A percentile compares a stretch with the other conserved stretches of the same genome.
These are phyloP conservation scores for Vitis rotundifolia DNA, from an alignment of 164 flowering plant species.

Conservation along the genomic window DNA sequence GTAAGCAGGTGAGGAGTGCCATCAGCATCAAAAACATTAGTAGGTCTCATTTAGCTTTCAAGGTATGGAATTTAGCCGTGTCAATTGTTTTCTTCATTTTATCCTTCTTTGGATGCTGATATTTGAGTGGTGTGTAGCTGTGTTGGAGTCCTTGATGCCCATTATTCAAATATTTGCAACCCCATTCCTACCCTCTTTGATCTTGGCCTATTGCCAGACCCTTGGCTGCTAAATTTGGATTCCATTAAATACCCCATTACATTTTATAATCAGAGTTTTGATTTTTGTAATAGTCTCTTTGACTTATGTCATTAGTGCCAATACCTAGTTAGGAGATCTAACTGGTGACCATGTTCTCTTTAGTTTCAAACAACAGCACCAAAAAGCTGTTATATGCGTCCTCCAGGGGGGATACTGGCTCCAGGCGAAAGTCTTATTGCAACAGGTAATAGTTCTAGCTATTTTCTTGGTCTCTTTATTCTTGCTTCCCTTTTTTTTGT, in stretches of 20 bases:
- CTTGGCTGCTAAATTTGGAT: too few relatives aligned
- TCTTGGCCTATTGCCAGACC: too few relatives aligned
- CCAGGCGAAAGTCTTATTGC: constrained; percentile 50
- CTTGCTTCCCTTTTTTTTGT: constrained; percentile 1
- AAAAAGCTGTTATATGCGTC: constrained; percentile 55
- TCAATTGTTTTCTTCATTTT: not conserved
- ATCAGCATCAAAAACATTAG: constrained; percentile 50
- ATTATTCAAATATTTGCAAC: too few relatives aligned
- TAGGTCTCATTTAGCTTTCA: constrained; percentile 63
- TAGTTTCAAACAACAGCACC: constrained; percentile 72
- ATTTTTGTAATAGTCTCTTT: too few relatives aligned
- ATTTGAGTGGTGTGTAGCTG: not conserved
- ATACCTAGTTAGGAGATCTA: not conserved
- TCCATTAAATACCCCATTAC: too few relatives aligned
- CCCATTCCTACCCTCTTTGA: too few relatives aligned
- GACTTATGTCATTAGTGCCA: not conserved
- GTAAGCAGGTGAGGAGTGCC: constrained; percentile 64
- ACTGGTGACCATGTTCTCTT: not conserved
- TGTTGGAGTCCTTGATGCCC: too few relatives aligned
- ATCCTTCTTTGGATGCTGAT: not conserved
- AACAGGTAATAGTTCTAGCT: constrained; percentile 31
- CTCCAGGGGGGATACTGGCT: constrained; percentile 53
- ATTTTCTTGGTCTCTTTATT: not conserved
- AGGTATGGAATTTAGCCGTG: constrained; percentile 28
- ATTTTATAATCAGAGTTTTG: too few relatives aligned